Evolutionary conservation across 495 filamentous ascomycete species (phyloP).

Genomic region (Glarea lozoyensis): DNA sequence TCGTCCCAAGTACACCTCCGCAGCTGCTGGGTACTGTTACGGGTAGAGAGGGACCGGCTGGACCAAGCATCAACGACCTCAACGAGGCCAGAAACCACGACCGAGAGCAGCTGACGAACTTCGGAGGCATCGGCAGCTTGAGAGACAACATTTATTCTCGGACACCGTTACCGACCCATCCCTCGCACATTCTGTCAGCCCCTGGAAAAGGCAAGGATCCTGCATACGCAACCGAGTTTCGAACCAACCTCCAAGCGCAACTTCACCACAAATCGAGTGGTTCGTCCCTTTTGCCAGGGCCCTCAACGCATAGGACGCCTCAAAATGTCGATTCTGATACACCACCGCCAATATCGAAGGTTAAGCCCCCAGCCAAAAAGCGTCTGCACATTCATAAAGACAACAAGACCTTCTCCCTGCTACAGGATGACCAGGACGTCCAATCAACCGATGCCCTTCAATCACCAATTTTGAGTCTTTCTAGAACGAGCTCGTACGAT

Average conservation of each 20-base stretch:
- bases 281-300: slow-evolving; percentile 11
- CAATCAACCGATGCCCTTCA: background rate
- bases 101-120: background rate
- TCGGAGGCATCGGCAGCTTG: background rate
- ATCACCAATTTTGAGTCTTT: slow-evolving; percentile 4
- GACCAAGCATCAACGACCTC: background rate
- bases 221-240: slow-evolving; percentile 13
- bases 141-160: slow-evolving; percentile 18
- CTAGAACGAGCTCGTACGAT: slow-evolving; percentile 10
- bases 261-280: slow-evolving; percentile 10
- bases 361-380: slow-evolving; percentile 16
- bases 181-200: slow-evolving; percentile 12
- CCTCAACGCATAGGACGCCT: slow-evolving; percentile 8
- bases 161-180: slow-evolving; percentile 19
- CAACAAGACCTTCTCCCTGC: slow-evolving; percentile 22
- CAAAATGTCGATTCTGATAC: slow-evolving; percentile 16
- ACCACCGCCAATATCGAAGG: slow-evolving; percentile 14
- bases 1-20: slow-evolving; percentile 44
- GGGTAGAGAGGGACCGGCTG: background rate
- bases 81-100: background rate
- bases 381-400: slow-evolving; percentile 18
- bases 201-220: slow-evolving; percentile 9
- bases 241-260: slow-evolving; percentile 9
- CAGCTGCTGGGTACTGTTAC: slow-evolving; percentile 12
- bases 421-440: slow-evolving; percentile 10